Base-by-base conservation (phyloP, 768 basidiomycete species). In the Auricularia sp. region DNA sequence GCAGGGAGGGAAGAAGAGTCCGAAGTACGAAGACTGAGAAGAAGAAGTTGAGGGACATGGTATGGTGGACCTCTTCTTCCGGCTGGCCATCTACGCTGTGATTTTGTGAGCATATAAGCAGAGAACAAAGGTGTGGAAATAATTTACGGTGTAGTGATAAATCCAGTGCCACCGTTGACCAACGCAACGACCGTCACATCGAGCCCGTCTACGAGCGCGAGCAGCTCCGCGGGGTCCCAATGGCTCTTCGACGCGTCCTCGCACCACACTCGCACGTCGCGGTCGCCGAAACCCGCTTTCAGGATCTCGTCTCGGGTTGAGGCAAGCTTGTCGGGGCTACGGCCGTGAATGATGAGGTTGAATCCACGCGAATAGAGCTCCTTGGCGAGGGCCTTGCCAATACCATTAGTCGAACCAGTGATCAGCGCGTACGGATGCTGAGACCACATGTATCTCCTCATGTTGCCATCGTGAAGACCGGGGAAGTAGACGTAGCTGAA, bases 301-400 rank as follows among this genome's bases (percentile, higher is more conserved):
- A 58, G 63, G 36, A 67, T 33, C 42, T 67, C 64, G 23, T 62
- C 36, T 4, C 56, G 33, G 3, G 63, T 61, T 10, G 62, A n/a
- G 21, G 61, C 61, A 5, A 60, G 62, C 43, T 67, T 67, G 36
- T 67, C 64, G 53, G 39, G 60, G 61, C 65, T 65, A 18, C 66
- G 54, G n/a, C 66, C 66, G 44, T 67, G 66, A 23, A 67, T 42
- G 29, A 67, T 62, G 18, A 67, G 43, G 58, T 67, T 65, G 56
- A 67, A 67, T n/a, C 47, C 47, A 2, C 47, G 47, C 21, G 47
- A 51, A 18, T 14, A 53, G 35, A 67, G 53, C 35, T 67, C 64
- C 33, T 62, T 64, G 3, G 66, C 66, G 14, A 67, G 42, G n/a
- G 61, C 66, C 34, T 64, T 64, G 11, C 66, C 64, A 16, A 67